These are phyloP conservation scores for Zanthoxylum bungeanum DNA, from an alignment of 345 rosid species.

Conservation along the genomic window DNA sequence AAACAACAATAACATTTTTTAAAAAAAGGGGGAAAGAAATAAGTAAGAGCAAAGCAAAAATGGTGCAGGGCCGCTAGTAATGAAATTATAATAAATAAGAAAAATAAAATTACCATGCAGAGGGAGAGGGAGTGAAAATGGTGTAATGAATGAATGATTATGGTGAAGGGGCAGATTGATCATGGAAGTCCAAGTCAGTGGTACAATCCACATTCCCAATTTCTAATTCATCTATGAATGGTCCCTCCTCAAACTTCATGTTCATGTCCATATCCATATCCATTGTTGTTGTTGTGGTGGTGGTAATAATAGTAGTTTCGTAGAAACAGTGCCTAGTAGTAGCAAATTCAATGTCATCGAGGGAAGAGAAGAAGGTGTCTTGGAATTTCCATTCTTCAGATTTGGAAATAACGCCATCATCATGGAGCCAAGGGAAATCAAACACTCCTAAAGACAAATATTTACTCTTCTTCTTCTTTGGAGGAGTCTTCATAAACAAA, in stretches of 20 bases:
- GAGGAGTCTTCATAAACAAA: constrained; percentile 9
- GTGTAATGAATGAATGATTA: neutral
- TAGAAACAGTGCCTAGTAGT: constrained; percentile 12
- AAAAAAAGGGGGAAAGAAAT: neutral
- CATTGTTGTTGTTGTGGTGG: neutral
- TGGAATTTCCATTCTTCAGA: constrained; percentile 43
- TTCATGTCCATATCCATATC: neutral
- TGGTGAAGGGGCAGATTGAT: constrained; percentile 15
- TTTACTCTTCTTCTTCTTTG: constrained; percentile 24
- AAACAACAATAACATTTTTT: neutral
- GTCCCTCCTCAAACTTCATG: constrained; percentile 26
- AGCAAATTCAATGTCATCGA: constrained; percentile 18
- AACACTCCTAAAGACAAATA: constrained; percentile 39
- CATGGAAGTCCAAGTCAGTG: constrained; percentile 34
- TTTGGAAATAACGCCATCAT: constrained; percentile 49
- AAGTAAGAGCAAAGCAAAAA: neutral
- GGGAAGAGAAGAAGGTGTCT: constrained; percentile 25
- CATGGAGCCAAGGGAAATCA: constrained; percentile 65
- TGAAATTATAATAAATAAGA: no score
- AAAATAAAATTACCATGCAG: no score
- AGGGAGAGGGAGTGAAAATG: neutral
- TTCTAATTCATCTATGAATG: constrained; percentile 10
- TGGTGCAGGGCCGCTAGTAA: neutral
- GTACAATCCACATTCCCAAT: constrained; percentile 35
- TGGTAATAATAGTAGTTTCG: neutral